These are phyloP conservation scores for Kappamyces sp. DNA, from an alignment of 192 early-diverging fungal species.

Conservation along the genomic window DNA sequence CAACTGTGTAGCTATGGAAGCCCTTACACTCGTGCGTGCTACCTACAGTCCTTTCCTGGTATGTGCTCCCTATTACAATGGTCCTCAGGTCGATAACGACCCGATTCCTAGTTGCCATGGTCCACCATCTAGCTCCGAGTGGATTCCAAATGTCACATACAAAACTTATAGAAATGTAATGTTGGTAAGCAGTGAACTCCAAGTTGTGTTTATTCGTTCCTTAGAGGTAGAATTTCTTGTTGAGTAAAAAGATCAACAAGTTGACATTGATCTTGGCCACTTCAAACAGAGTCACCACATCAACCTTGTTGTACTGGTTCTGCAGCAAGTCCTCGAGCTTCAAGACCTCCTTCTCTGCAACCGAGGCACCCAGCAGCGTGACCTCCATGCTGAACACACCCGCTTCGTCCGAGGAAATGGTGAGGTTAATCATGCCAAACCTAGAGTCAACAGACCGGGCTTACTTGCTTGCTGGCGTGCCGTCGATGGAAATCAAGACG, in stretches of 20 bases:
- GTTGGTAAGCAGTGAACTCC: too few species aligned
- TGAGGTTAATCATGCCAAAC: conserved; percentile 82
- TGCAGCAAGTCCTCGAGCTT: conserved; percentile 89
- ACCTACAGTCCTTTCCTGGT: too few species aligned
- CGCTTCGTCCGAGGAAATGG: conserved; percentile 84
- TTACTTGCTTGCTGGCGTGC: conserved; percentile 69
- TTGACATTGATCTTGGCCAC: conserved; percentile 95
- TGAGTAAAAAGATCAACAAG: conserved; percentile 88
- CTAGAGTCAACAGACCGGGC: conserved; percentile 16
- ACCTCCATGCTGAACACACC: conserved; percentile 89
- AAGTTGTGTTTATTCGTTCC: not conserved
- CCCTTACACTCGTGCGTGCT: too few species aligned
- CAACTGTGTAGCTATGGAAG: too few species aligned
- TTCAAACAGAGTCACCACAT: conserved; percentile 87
- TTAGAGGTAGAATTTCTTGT: conserved; percentile 73
- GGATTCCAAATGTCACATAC: too few species aligned
- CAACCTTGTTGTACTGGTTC: conserved; percentile 86
- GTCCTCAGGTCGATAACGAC: too few species aligned
- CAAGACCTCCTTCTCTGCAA: conserved; percentile 67
- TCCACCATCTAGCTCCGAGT: too few species aligned
- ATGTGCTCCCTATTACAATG: too few species aligned
- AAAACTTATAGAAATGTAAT: too few species aligned
- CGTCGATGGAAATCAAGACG: conserved; percentile 80
- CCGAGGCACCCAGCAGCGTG: conserved; percentile 58
- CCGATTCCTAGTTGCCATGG: too few species aligned